A percentile compares a stretch with the other conserved stretches of the same genome.
Evolutionary conservation across 805 yeast species (phyloP).

Genomic region (Vanderwaltozyma tropicalis): DNA sequence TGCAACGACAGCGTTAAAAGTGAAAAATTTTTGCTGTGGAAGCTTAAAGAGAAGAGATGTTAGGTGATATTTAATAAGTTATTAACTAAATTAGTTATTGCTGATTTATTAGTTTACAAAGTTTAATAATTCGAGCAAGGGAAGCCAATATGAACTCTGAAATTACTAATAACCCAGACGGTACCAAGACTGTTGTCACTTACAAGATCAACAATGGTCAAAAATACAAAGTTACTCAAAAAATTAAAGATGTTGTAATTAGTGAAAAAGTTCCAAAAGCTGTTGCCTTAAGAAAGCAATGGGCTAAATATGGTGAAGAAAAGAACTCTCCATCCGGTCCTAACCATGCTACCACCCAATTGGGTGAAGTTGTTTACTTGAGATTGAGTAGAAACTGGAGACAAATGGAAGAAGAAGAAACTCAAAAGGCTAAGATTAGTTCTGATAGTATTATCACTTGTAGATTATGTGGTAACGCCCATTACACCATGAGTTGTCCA

Average conservation of each 20-base stretch:
- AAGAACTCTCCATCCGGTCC: conserved; percentile 70
- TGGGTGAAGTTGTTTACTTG: conserved; percentile 75
- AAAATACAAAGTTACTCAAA: conserved; percentile 81
- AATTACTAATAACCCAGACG: conserved; percentile 70
- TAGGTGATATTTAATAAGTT: too few relatives aligned
- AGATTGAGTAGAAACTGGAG: conserved; percentile 70
- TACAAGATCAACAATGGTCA: conserved; percentile 70
- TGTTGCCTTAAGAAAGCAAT: conserved; percentile 79
- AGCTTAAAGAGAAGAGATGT: too few relatives aligned
- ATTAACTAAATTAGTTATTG: not conserved
- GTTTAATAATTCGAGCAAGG: too few relatives aligned
- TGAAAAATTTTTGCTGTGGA: too few relatives aligned
- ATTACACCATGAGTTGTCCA: conserved; percentile 92
- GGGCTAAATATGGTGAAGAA: conserved; percentile 85
- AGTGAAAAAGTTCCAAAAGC: conserved; percentile 74
- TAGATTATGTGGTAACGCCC: conserved; percentile 90
- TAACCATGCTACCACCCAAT: conserved; percentile 75
- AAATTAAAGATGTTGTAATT: conserved; percentile 62
- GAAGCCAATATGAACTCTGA: conserved; percentile 37
- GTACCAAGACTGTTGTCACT: conserved; percentile 78
- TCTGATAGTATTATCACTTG: conserved; percentile 43
- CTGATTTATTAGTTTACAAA: not conserved
- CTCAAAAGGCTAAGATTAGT: conserved; percentile 34
- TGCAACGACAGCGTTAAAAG: too few relatives aligned
- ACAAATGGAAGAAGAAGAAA: conserved; percentile 63